These are phyloP conservation scores for Scutellaria baicalensis DNA, from an alignment of 257 asterid species.

Conservation along the genomic window DNA sequence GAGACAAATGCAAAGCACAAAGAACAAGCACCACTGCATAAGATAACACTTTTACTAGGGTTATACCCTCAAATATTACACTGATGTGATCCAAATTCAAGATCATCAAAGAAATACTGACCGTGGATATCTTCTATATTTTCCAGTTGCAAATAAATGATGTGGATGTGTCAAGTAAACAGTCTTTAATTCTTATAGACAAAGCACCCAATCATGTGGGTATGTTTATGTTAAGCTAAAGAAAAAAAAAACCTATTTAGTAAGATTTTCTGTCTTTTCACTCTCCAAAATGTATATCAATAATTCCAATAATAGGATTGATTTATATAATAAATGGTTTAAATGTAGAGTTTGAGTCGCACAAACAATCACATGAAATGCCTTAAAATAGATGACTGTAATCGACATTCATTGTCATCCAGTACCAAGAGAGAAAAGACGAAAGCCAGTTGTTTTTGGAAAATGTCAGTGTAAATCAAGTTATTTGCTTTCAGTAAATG, in stretches of 20 bases:
- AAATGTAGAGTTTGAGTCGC: background rate
- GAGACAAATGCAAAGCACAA: background rate
- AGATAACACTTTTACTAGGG: background rate
- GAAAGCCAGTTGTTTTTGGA: too few relatives aligned
- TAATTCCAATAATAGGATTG: background rate
- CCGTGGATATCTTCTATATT: background rate
- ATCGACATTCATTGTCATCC: background rate
- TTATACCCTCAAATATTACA: background rate
- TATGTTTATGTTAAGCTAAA: background rate
- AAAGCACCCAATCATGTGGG: background rate
- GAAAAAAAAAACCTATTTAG: background rate
- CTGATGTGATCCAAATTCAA: background rate
- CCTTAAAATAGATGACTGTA: background rate
- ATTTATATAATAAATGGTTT: background rate
- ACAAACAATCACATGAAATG: background rate
- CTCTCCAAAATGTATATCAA: background rate
- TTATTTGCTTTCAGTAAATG: background rate
- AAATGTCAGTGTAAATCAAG: background rate
- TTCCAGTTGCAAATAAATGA: background rate
- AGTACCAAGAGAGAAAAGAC: background rate
- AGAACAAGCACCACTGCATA: background rate
- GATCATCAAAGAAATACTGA: background rate
- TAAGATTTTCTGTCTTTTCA: background rate
- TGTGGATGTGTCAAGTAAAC: background rate
- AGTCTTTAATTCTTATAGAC: background rate